Conservation (phyloP, 306 rosid genomes). For the Sphenostylis stenocarpa region DNA sequence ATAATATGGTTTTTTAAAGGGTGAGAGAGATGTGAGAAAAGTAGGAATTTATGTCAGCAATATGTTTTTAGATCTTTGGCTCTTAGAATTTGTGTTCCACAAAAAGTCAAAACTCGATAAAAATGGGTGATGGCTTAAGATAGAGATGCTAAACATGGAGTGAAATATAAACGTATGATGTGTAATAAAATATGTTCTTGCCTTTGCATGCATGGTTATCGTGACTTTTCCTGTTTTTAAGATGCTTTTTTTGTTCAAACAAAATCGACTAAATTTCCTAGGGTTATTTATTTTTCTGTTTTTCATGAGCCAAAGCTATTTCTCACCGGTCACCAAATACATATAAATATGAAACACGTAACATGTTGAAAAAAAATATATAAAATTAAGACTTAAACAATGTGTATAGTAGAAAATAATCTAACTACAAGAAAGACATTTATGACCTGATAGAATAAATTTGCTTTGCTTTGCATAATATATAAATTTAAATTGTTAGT, state of each 20-base stretch:
- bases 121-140: conserved; percentile 23
- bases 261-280: neutral
- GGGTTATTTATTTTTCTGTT: neutral
- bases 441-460: too few species aligned
- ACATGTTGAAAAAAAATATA: too few species aligned
- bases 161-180: neutral
- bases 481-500: too few species aligned
- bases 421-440: too few species aligned
- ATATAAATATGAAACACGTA: too few species aligned
- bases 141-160: conserved; percentile 36
- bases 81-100: conserved; percentile 8
- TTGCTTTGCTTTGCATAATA: too few species aligned
- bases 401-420: too few species aligned
- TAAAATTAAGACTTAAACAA: too few species aligned
- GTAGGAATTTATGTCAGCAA: neutral
- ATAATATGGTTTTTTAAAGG: neutral
- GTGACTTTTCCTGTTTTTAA: neutral
- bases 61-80: conserved; percentile 2
- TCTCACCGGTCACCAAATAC: too few species aligned
- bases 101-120: conserved; percentile 33
- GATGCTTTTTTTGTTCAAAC: neutral
- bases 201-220: neutral
- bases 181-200: neutral
- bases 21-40: neutral
- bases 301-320: too few species aligned